Base-by-base conservation (phyloP, 1,284 basidiomycete genomes). In the Dichomitus squalens region DNA sequence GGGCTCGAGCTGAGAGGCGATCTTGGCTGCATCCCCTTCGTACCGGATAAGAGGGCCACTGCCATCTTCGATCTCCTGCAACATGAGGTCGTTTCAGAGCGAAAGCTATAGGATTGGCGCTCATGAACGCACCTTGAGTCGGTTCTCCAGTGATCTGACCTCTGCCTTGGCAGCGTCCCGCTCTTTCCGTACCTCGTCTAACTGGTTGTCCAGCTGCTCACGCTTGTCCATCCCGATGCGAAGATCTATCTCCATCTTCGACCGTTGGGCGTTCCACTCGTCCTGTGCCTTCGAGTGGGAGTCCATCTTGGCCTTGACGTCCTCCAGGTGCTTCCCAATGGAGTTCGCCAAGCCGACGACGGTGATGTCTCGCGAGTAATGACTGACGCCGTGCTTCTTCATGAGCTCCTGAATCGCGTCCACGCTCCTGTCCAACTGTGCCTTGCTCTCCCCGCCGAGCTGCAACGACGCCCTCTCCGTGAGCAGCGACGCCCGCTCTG, bases 1-100 rank as follows among this genome's bases (percentile, higher is more conserved):
- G 6, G 88, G 84, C 48, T 82, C 80, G 31, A 96, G 81, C 25
- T 87, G 72, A 3, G 84, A 75, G 44, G 86, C 76, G 56, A 92
- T 77, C n/a, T 80, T 76, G 23, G 79, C 77, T 11, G 82, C 77
- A 50, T 91, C 87, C 14, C 76, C 77, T 9, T 75, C 72, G 64
- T 79, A 79, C 48, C 80, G 73, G 49, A 78, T 68, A 1, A 76
- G 69, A 25, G 60, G 61, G 8, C 33, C 75, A 68, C 33, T 54
- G 20, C 58, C 56, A 23, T 57, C 61, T 27, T 68, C 49, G 44
- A 54, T 58, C n/a, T 69, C 66, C 51, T 57, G 20, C 3, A 18
- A 2, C 36, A 46, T 7, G 1, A 12, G 2, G 6, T 14, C 5
- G 7, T 6, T n/a, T 20, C 21, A 54, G 21, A 55, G 33, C 4